Base-by-base conservation (phyloP, 495 filamentous ascomycete genomes). In the Penicillium cinerascens region DNA sequence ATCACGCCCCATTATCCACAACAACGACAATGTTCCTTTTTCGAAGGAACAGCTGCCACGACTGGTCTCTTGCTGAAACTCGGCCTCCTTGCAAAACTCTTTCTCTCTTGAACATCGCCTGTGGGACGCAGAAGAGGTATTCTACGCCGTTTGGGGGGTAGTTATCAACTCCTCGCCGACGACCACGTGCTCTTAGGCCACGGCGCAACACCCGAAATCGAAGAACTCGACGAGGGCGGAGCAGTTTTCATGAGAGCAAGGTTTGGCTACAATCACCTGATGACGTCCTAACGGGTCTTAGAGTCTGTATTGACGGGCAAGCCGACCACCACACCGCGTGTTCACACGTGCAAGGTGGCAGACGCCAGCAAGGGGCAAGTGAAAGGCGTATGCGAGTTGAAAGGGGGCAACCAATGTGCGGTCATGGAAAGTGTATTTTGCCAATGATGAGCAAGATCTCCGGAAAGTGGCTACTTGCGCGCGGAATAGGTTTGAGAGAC, bases 131-230 rank as follows among this genome's bases (percentile, higher is more conserved):
- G 48, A 55, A 0, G 52, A 76, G 16, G 52, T 60, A 8, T 64
- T 77, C 21, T 67, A 48, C 38, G 57, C 66, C 15, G 52, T 56
- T 4, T 74, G 65, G 72, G 77, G 60, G 78, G 78, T 7, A 71
- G 67, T 38, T 70, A 67, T n/a, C 69, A 78, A 51, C 43, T 55
- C 13, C 61, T 78, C 2, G 47, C 43, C 7, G 68, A 70, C 48
- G 75, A 68, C 9, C 71, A 79, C 52, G 60, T 65, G 40, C 49
- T 81, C 11, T 48, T 70, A 42, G 68, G 55, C 22, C 79, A 75
- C 55, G 78, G 77, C 3, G 58, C 69, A 10, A 65, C 67, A 8
- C 61, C 74, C 25, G 66, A 75, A 2, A 36, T 80, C 11, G 73
- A 76, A 7, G 79, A 82, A 55, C 75, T 66, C 54, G 61, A 65